phyloP scores from a whole-genome alignment of 345 rosid genomes.

The Boechera divaricarpa region DNA sequence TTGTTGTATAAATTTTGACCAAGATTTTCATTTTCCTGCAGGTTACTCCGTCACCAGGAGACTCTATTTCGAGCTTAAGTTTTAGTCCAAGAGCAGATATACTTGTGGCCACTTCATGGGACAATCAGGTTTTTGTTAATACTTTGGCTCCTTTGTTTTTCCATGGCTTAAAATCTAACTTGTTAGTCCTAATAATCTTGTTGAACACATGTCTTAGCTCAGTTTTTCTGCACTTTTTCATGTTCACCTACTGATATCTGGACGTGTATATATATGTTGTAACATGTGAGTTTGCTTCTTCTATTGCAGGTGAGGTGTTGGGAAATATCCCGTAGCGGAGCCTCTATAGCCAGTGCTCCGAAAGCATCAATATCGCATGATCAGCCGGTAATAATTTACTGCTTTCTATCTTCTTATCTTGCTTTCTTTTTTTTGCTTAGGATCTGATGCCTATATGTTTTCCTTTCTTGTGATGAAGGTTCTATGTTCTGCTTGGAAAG shows the following conservation, averaged over 20 bases:
- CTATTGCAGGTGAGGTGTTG: conserved; percentile 86
- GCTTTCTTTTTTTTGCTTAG: conserved; percentile 21
- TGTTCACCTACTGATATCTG: conserved; percentile 2
- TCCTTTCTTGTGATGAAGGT: conserved; percentile 52
- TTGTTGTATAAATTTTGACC: background rate
- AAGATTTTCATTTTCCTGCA: conserved; percentile 28
- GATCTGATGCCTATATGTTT: conserved; percentile 27
- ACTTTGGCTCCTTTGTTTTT: conserved; percentile 2
- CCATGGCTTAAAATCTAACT: conserved; percentile 5
- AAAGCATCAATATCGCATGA: conserved; percentile 90
- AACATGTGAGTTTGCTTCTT: conserved; percentile 22
- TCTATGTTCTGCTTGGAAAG: conserved; percentile 95
- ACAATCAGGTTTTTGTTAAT: conserved; percentile 78
- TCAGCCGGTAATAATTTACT: conserved; percentile 72
- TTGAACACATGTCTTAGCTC: background rate
- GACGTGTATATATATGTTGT: background rate
- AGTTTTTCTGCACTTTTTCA: background rate
- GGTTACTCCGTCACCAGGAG: conserved; percentile 88
- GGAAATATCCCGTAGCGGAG: conserved; percentile 77
- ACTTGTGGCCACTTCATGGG: conserved; percentile 97
- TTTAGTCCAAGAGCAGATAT: conserved; percentile 95
- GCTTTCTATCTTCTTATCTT: conserved; percentile 13
- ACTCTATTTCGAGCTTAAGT: conserved; percentile 85
- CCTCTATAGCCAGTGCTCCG: conserved; percentile 60
- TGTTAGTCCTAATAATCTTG: background rate